These are phyloP conservation scores for Exophiala lecanii-corni DNA, from an alignment of 2,329 filamentous ascomycete genomes.

Conservation along the genomic window DNA sequence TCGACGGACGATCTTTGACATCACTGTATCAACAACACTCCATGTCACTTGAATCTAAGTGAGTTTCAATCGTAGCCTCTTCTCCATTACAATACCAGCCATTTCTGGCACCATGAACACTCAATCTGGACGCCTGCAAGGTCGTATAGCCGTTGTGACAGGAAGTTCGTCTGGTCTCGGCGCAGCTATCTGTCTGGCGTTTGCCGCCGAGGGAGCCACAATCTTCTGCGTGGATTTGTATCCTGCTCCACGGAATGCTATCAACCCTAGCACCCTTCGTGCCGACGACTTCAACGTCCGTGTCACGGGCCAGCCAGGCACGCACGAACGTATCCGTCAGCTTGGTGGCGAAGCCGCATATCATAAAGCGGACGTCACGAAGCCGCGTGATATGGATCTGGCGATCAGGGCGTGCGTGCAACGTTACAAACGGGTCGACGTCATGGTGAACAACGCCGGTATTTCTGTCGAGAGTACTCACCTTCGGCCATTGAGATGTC, in stretches of 20 bases:
- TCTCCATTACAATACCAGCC: too few relatives aligned
- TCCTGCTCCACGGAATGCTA: conserved; percentile 13
- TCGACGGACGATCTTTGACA: neutral
- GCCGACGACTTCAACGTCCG: conserved; percentile 14
- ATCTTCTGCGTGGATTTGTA: conserved; percentile 28
- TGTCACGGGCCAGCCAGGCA: conserved; percentile 15
- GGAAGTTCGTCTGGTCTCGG: conserved; percentile 77
- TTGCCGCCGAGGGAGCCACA: conserved; percentile 67
- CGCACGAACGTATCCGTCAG: conserved; percentile 23
- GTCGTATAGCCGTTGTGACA: conserved; percentile 69
- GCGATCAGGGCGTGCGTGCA: conserved; percentile 19
- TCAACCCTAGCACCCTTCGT: conserved; percentile 10
- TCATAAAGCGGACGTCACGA: conserved; percentile 18
- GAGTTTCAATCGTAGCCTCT: too few relatives aligned
- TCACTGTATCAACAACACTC: neutral
- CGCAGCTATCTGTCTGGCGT: conserved; percentile 64
- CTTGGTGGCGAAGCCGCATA: conserved; percentile 15
- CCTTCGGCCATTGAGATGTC: conserved; percentile 12
- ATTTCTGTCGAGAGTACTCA: conserved; percentile 45
- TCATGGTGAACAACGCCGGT: conserved; percentile 95
- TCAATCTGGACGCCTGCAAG: conserved; percentile 31
- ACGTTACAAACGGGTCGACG: conserved; percentile 55
- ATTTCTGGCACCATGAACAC: conserved; percentile 1
- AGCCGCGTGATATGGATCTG: conserved; percentile 17
- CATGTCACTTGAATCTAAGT: too few relatives aligned